phyloP scores from a whole-genome alignment of 768 basidiomycete genomes.

The Chalciporus piperatus region DNA sequence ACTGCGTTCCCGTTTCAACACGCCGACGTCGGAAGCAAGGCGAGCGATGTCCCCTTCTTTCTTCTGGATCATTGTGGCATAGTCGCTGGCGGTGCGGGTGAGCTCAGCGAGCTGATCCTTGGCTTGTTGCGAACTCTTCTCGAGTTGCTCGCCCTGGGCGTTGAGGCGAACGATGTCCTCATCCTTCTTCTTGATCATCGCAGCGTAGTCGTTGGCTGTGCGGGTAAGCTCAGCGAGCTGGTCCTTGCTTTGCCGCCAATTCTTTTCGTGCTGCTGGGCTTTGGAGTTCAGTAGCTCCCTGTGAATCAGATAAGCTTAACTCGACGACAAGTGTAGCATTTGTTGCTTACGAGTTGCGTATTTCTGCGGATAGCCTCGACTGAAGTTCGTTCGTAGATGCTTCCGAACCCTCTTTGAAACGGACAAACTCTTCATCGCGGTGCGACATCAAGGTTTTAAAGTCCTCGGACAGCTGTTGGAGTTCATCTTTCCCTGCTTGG shows the following conservation, averaged over 20 bases:
- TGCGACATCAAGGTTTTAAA: slow-evolving; percentile 64
- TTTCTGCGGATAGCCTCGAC: too few relatives aligned
- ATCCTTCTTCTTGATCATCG: too few relatives aligned
- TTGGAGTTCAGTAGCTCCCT: slow-evolving; percentile 67
- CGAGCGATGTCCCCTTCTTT: slow-evolving; percentile 70
- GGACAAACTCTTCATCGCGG: slow-evolving; percentile 75
- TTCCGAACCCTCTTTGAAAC: slow-evolving; percentile 77
- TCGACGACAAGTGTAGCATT: not conserved
- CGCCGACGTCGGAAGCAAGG: slow-evolving; percentile 52
- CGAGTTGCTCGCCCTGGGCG: slow-evolving; percentile 56
- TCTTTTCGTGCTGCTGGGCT: slow-evolving; percentile 59
- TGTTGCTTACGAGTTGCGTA: slow-evolving; percentile 56
- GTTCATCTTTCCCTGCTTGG: slow-evolving; percentile 55
- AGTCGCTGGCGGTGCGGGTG: slow-evolving; percentile 72
- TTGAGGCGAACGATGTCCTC: slow-evolving; percentile 32
- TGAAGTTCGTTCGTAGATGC: too few relatives aligned
- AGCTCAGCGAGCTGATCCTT: slow-evolving; percentile 79
- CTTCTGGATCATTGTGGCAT: slow-evolving; percentile 68
- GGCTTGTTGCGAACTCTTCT: slow-evolving; percentile 64
- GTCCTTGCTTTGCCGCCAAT: slow-evolving; percentile 67
- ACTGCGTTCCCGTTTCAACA: slow-evolving; percentile 52
- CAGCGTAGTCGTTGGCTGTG: slow-evolving; percentile 54
- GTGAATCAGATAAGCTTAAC: slow-evolving; percentile 1
- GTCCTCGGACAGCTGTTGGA: slow-evolving; percentile 66
- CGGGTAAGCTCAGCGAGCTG: slow-evolving; percentile 78